phyloP scores from a whole-genome alignment of 768 basidiomycete genomes.

The Pisolithus tinctorius region DNA sequence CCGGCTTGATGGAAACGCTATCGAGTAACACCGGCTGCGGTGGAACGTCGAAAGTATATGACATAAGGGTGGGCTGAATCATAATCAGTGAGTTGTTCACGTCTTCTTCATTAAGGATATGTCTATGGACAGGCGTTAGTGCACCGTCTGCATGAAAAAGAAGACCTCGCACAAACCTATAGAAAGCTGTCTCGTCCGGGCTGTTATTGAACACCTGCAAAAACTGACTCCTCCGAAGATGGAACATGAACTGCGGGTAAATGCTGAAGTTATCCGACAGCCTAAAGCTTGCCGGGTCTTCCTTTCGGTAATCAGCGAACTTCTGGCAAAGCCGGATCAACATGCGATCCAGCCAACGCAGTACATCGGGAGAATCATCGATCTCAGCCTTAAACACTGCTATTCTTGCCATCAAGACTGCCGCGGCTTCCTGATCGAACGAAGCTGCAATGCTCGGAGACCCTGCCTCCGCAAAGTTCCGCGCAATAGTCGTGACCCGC shows the following conservation, averaged over 20 bases:
- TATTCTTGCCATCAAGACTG: slow-evolving; percentile 97
- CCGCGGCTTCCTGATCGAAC: slow-evolving; percentile 97
- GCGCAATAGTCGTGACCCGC: slow-evolving; percentile 96
- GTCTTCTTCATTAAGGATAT: slow-evolving; percentile 93
- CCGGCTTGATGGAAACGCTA: slow-evolving; percentile 95
- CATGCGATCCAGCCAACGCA: slow-evolving; percentile 98
- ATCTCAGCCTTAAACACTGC: slow-evolving; percentile 99
- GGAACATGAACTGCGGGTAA: slow-evolving; percentile 99
- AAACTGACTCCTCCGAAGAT: slow-evolving; percentile 93
- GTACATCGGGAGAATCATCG: slow-evolving; percentile 93
- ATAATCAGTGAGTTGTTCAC: slow-evolving; percentile 99
- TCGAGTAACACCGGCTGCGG: slow-evolving; percentile 95
- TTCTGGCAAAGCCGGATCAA: slow-evolving; percentile 97
- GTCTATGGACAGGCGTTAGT: slow-evolving; percentile 40
- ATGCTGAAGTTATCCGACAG: slow-evolving; percentile 95
- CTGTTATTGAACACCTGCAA: slow-evolving; percentile 99
- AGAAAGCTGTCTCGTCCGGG: slow-evolving; percentile 99
- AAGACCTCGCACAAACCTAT: slow-evolving; percentile 51
- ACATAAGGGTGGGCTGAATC: slow-evolving; percentile 99
- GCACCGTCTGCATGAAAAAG: neutral
- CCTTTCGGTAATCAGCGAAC: slow-evolving; percentile 98
- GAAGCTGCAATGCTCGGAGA: slow-evolving; percentile 87
- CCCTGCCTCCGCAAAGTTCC: slow-evolving; percentile 97
- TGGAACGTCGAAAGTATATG: slow-evolving; percentile 87
- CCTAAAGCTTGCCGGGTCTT: slow-evolving; percentile 91